Evolutionary conservation across 352 stramenopile species (phyloP).

Genomic region (Phytophthora nicotianae): DNA sequence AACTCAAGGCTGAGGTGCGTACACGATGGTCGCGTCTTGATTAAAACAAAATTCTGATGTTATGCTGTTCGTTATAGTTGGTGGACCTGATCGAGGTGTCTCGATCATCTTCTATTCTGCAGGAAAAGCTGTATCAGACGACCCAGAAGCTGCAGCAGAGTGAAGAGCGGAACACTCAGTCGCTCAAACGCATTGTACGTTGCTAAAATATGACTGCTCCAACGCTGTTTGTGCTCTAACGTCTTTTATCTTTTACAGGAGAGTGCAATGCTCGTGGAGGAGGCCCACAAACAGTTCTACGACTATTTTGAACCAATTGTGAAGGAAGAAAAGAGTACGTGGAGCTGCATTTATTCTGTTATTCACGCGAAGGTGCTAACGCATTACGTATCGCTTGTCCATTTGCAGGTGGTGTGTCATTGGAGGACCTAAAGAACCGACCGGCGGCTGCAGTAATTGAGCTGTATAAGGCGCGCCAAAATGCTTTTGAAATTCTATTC

Average conservation of each 20-base stretch:
- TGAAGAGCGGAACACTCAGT: conserved; percentile 53
- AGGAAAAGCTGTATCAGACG: conserved; percentile 67
- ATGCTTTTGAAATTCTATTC: conserved; percentile 64
- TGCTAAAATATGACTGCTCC: background rate
- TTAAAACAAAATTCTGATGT: background rate
- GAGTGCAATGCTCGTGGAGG: conserved; percentile 44
- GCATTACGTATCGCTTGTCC: conserved; percentile 5
- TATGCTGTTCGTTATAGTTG: conserved; percentile 40
- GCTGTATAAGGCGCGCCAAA: conserved; percentile 61
- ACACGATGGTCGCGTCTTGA: background rate
- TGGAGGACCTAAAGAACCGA: conserved; percentile 50
- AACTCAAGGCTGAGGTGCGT: conserved; percentile 74
- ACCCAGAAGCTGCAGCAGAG: conserved; percentile 58
- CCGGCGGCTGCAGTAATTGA: conserved; percentile 55
- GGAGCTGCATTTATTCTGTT: background rate
- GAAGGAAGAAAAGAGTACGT: conserved; percentile 50
- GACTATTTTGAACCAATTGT: conserved; percentile 57
- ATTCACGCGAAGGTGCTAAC: conserved; percentile 8
- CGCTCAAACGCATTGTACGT: conserved; percentile 60
- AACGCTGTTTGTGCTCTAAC: conserved; percentile 8
- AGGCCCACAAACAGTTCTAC: conserved; percentile 49
- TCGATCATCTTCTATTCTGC: conserved; percentile 56
- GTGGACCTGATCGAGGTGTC: conserved; percentile 74
- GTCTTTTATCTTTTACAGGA: conserved; percentile 34
- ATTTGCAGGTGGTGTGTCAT: conserved; percentile 39